Evolutionary conservation across 164 flowering plant species (phyloP), one percentile per base, ranked within the genome.

Genomic region (Santalum album): DNA sequence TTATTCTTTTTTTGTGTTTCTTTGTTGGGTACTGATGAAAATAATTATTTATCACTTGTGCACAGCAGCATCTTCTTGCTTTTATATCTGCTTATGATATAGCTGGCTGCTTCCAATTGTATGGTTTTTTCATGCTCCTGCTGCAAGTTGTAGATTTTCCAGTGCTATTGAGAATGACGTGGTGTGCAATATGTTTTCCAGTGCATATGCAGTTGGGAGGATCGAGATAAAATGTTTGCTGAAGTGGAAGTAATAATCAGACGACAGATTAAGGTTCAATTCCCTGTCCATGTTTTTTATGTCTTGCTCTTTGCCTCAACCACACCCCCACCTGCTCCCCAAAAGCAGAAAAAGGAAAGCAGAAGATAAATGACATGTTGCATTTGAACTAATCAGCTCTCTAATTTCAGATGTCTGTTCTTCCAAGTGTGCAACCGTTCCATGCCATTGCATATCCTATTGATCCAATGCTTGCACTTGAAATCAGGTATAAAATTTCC

Each of bases 361-460:
- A n/a, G n/a, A n/a, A n/a, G n/a, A n/a, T n/a, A n/a, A n/a, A n/a
- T n/a, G n/a, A n/a, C n/a, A n/a, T n/a, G n/a, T n/a, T n/a, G n/a
- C n/a, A n/a, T n/a, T n/a, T 23, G 7, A 19, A 4, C 23, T 5
- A 21, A 38, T 9, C 15, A 20, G 1, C 66, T 42, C 22, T 54
- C 21, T 45, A 4, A 15, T 60, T 67, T 23, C 78, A 94, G 99
- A 82, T 84, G 87, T 82, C 91, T 23, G 84, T 84, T 61, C 82
- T 90, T 56, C 99, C 99, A n/a, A 94, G 99, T 64, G 99, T 94
- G 55, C 99, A 94, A 53, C 99, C 99, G 54, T 94, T 94, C 64
- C 99, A 94, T 85, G 99, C 99, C 47, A 82, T 90, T 34, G 99
- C 97, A 23, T 94, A 94, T 66, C 99, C 99, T 19, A 74, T 94